These are phyloP conservation scores for Carex littledalei DNA, from an alignment of 176 grass and related monocot species.

Conservation along the genomic window DNA sequence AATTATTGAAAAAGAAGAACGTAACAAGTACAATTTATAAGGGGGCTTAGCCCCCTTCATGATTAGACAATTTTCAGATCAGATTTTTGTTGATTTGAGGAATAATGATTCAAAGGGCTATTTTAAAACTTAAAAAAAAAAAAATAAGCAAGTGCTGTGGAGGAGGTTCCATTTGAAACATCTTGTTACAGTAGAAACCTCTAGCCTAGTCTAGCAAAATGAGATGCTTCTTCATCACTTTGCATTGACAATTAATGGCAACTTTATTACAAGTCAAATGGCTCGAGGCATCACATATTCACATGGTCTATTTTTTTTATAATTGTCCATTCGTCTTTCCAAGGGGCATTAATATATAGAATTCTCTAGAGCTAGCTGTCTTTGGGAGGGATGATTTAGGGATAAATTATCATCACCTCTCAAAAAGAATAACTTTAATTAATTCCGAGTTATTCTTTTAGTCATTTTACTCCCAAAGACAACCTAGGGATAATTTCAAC, in stretches of 20 bases:
- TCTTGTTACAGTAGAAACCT: background rate
- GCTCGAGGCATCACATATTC: background rate
- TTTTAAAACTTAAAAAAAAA: background rate
- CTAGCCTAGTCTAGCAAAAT: conserved; percentile 11
- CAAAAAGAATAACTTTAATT: background rate
- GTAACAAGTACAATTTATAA: too few species aligned
- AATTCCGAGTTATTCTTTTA: background rate
- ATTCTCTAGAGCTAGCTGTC: background rate
- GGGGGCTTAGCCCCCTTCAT: background rate
- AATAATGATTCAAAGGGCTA: background rate
- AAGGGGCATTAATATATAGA: background rate
- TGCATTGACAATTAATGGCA: background rate
- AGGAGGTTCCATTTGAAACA: background rate
- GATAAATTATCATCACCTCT: background rate
- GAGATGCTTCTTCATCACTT: conserved; percentile 16
- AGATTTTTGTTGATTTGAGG: background rate
- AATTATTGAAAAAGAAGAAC: too few species aligned
- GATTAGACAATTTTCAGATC: background rate
- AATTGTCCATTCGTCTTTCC: background rate
- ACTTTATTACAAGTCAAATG: background rate
- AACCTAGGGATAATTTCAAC: background rate
- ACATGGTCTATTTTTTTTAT: background rate
- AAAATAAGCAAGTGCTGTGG: background rate
- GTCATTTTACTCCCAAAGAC: background rate
- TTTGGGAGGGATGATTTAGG: background rate